Conservation (phyloP, 1,139 yeast species). For the Meyerozyma guilliermondii region DNA sequence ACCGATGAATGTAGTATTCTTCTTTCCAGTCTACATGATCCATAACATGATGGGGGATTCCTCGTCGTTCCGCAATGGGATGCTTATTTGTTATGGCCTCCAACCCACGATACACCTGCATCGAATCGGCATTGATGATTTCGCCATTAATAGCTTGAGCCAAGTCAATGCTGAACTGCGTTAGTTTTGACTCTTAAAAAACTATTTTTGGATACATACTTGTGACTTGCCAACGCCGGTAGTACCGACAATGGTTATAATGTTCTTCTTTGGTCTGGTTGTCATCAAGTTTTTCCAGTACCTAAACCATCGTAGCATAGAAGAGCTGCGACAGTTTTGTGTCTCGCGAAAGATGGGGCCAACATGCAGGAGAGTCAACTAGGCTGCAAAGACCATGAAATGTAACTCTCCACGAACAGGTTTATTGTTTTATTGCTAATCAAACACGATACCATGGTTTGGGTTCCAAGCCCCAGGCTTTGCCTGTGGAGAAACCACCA, state of each 20-base stretch:
- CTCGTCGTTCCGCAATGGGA: conserved; percentile 70
- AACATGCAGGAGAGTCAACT: neutral
- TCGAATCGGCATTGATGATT: conserved; percentile 91
- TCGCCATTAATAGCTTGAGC: conserved; percentile 82
- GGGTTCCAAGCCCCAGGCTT: conserved; percentile 28
- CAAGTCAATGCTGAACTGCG: conserved; percentile 63
- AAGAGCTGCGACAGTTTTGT: neutral
- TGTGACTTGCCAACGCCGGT: conserved; percentile 98
- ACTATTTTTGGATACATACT: conserved; percentile 25
- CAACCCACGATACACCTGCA: conserved; percentile 80
- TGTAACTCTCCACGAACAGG: no score
- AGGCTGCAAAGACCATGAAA: neutral
- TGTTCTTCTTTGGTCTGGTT: conserved; percentile 28
- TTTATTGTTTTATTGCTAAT: neutral
- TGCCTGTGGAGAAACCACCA: conserved; percentile 5
- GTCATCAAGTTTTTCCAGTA: conserved; percentile 12
- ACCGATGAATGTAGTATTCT: conserved; percentile 80
- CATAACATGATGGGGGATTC: conserved; percentile 80
- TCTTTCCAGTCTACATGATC: conserved; percentile 77
- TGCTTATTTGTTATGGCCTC: conserved; percentile 89
- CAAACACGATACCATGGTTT: conserved; percentile 26
- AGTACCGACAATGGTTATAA: conserved; percentile 83
- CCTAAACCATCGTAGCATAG: conserved; percentile 6
- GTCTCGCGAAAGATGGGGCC: neutral
- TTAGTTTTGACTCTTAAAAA: neutral